Conservation (phyloP, 176 grass and related monocot species). For the Aegilops speltoides region DNA sequence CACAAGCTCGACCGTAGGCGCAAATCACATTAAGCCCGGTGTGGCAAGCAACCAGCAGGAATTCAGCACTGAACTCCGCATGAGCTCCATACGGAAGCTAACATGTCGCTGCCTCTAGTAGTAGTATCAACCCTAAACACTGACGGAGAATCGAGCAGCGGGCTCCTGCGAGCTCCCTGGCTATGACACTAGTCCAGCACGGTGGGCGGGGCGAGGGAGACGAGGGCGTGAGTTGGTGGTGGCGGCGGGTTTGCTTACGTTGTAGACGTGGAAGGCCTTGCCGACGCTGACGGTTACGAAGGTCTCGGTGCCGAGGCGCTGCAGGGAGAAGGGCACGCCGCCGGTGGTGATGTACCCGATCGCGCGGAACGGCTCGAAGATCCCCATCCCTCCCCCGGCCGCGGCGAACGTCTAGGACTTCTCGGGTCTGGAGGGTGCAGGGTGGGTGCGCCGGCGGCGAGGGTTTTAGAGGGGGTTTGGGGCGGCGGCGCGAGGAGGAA, state of each 20-base stretch:
- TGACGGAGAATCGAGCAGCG: not conserved
- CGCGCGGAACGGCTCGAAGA: constrained; percentile 93
- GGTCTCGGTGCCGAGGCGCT: constrained; percentile 87
- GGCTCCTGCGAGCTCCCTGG: constrained; percentile 13
- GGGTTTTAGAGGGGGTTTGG: constrained; percentile 48
- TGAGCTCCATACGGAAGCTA: not conserved
- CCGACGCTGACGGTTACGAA: constrained; percentile 91
- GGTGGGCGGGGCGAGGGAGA: no score
- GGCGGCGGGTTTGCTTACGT: constrained; percentile 40
- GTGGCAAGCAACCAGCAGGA: not conserved
- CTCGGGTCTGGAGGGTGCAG: not conserved
- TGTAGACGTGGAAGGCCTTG: constrained; percentile 89
- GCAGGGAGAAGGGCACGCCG: constrained; percentile 82
- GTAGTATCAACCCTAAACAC: not conserved
- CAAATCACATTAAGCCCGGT: not conserved
- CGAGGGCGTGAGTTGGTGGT: no score
- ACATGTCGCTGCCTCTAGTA: not conserved
- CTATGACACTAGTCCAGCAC: no score
- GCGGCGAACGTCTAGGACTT: not conserved
- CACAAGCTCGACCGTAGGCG: not conserved
- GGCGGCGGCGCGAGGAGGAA: constrained; percentile 37
- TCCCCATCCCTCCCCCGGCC: constrained; percentile 48
- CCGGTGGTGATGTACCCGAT: constrained; percentile 86
- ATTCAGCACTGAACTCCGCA: not conserved
- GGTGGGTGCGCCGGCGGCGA: constrained; percentile 34